These are phyloP conservation scores for Kluyveromyces wickerhamii DNA, from an alignment of 805 yeast species.

Conservation along the genomic window DNA sequence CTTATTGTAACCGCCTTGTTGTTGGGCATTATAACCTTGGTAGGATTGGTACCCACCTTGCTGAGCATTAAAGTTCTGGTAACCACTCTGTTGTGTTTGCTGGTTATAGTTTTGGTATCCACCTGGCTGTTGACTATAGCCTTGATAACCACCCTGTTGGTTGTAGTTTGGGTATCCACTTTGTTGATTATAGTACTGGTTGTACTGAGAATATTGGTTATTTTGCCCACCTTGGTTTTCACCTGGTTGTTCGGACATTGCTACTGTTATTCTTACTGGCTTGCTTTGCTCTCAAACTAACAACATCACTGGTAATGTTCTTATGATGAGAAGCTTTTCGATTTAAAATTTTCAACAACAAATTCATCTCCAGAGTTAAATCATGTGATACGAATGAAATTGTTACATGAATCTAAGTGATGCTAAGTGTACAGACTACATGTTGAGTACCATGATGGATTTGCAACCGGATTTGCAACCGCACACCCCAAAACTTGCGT, in stretches of 20 bases:
- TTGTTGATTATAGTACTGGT: conserved; percentile 19
- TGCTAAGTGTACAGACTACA: no score
- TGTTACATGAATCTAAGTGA: no score
- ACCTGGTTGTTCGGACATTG: conserved; percentile 24
- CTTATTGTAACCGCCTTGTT: conserved; percentile 24
- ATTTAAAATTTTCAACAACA: no score
- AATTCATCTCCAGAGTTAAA: no score
- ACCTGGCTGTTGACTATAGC: conserved; percentile 14
- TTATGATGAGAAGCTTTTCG: no score
- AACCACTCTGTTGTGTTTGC: conserved; percentile 13
- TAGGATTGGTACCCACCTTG: conserved; percentile 20
- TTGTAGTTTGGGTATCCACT: conserved; percentile 3
- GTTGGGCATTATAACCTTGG: conserved; percentile 19
- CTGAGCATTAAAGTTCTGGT: conserved; percentile 17
- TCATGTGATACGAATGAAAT: no score
- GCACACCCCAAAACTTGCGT: no score
- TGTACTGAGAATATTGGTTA: conserved; percentile 23
- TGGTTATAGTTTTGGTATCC: conserved; percentile 19
- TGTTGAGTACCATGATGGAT: no score
- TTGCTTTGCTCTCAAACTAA: no score
- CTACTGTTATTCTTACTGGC: no score
- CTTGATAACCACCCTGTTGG: conserved; percentile 26
- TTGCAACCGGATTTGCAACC: no score
- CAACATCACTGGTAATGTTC: no score
- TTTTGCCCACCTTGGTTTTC: conserved; percentile 17